These are phyloP conservation scores for Curvularia sp. DNA, from an alignment of 2,329 filamentous ascomycete species.

Conservation along the genomic window DNA sequence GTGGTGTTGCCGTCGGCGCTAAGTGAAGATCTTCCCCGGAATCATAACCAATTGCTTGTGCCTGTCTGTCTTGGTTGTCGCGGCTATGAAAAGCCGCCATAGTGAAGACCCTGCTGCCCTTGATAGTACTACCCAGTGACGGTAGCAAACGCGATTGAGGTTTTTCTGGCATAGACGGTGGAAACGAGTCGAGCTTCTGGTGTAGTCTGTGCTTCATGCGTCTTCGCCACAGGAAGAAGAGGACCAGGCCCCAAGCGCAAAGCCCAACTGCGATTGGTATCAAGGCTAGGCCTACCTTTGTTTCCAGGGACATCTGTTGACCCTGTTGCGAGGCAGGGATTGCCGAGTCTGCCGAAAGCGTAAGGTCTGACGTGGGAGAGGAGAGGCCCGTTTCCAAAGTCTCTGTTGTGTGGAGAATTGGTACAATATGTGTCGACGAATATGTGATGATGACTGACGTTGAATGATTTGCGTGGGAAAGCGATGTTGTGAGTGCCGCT, in stretches of 20 bases:
- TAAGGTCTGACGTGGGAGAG: background rate
- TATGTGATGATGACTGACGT: background rate
- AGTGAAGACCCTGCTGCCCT: conserved; percentile 30
- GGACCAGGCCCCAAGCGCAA: conserved; percentile 20
- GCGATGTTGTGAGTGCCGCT: background rate
- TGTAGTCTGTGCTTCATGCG: conserved; percentile 15
- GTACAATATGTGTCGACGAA: background rate
- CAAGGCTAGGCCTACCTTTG: conserved; percentile 37
- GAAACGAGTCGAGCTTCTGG: background rate
- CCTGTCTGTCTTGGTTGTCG: conserved; percentile 6
- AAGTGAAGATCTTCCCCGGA: background rate
- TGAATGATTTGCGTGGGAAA: background rate
- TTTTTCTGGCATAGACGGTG: conserved; percentile 26
- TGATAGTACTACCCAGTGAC: conserved; percentile 18
- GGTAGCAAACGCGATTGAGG: conserved; percentile 16
- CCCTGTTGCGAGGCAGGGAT: background rate
- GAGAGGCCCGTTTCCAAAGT: background rate
- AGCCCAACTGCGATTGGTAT: conserved; percentile 32
- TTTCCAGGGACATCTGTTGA: conserved; percentile 15
- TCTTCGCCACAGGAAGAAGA: conserved; percentile 29
- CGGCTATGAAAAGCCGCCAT: conserved; percentile 28
- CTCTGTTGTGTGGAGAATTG: background rate
- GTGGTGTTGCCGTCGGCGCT: conserved; percentile 2
- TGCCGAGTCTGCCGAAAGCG: background rate
- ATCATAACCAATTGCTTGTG: conserved; percentile 8